Percentiles rank a stretch among this genome's conserved stretches.
phyloP scores from a whole-genome alignment of 2,329 filamentous ascomycete species.

The Elsinoe fawcettii region DNA sequence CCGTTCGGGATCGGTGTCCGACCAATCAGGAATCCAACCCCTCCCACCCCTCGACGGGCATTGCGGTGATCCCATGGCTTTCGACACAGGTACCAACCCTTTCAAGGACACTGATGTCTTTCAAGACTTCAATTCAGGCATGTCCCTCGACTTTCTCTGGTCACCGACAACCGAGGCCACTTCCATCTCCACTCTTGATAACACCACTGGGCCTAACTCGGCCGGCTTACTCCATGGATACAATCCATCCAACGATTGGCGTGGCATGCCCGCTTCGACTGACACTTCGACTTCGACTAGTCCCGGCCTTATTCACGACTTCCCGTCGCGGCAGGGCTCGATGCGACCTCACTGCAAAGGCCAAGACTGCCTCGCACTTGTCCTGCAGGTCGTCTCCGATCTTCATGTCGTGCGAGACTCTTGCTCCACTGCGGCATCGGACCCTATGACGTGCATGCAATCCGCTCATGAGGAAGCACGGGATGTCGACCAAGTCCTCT shows the following conservation, averaged over 20 bases:
- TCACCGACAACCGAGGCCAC: constrained; percentile 13
- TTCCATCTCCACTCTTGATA: constrained; percentile 2
- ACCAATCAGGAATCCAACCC: constrained; percentile 10
- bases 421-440: constrained; percentile 11
- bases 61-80: constrained; percentile 12
- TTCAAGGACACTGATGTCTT: constrained; percentile 15
- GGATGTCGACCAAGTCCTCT: constrained; percentile 17
- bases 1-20: constrained; percentile 11
- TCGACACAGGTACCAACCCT: constrained; percentile 10
- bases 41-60: constrained; percentile 4
- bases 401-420: constrained; percentile 15
- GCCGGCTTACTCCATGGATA: constrained; percentile 3
- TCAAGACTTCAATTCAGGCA: constrained; percentile 14
- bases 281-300: constrained; percentile 11
- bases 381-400: constrained; percentile 15
- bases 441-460: constrained; percentile 15
- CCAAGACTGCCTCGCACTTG: constrained; percentile 16
- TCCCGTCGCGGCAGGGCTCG: constrained; percentile 1
- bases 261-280: constrained; percentile 12
- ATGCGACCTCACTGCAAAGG: constrained; percentile 7
- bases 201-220: background rate
- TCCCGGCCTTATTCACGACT: constrained; percentile 11
- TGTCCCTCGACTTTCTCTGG: constrained; percentile 16
- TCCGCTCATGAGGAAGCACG: constrained; percentile 13
- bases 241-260: background rate